Conservation (phyloP, 2,329 filamentous ascomycete species). For the Penicillium sp. region DNA sequence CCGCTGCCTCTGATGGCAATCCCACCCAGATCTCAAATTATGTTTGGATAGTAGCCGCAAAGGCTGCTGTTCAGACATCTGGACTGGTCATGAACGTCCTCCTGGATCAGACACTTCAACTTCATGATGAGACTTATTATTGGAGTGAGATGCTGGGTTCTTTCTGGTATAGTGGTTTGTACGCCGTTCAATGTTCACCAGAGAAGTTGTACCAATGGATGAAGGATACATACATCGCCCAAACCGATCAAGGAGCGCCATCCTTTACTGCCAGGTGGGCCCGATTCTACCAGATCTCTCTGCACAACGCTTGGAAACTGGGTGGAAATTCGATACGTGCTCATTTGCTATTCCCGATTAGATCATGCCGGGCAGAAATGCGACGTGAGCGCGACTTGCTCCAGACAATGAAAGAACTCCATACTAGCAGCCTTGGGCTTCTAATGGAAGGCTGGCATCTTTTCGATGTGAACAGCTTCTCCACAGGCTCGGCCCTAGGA, state of each 20-base stretch:
- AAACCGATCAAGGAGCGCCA: slow-evolving; percentile 22
- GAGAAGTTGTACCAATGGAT: slow-evolving; percentile 70
- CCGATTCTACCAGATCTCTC: slow-evolving; percentile 77
- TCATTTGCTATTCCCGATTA: slow-evolving; percentile 74
- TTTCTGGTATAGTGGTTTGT: slow-evolving; percentile 73
- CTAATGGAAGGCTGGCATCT: slow-evolving; percentile 82
- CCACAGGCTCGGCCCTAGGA: slow-evolving; percentile 48
- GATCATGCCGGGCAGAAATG: slow-evolving; percentile 71
- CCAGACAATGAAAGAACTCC: slow-evolving; percentile 71
- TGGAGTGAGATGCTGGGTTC: slow-evolving; percentile 88
- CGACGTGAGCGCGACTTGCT: slow-evolving; percentile 70
- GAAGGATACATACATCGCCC: slow-evolving; percentile 60
- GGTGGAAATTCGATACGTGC: slow-evolving; percentile 65
- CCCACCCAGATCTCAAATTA: slow-evolving; percentile 69
- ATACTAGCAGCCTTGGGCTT: slow-evolving; percentile 81
- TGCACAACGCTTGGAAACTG: slow-evolving; percentile 72
- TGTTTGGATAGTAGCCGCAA: slow-evolving; percentile 87
- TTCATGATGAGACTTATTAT: slow-evolving; percentile 89
- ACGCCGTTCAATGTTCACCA: slow-evolving; percentile 83
- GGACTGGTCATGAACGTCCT: slow-evolving; percentile 75
- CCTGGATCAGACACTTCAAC: slow-evolving; percentile 75
- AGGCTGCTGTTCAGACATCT: slow-evolving; percentile 88
- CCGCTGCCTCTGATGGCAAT: slow-evolving; percentile 23
- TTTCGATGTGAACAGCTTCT: slow-evolving; percentile 61
- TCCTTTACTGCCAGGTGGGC: slow-evolving; percentile 48